Evolutionary conservation across 1,284 basidiomycete species (phyloP), one percentile per base, ranked within the genome.

Genomic region (Wolfiporia cocos): DNA sequence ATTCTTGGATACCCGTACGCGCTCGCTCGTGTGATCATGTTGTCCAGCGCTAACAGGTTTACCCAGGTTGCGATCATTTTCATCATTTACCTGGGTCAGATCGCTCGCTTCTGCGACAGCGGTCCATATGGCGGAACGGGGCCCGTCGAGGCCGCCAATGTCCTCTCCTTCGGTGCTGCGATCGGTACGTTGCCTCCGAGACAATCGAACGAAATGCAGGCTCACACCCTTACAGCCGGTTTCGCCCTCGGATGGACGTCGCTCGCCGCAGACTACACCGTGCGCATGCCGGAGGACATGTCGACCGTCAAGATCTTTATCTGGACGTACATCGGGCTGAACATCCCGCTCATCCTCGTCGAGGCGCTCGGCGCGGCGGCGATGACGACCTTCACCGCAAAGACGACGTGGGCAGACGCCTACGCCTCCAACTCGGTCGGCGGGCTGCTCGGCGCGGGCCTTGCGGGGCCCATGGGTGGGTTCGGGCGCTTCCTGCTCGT

Each of bases 1-100:
- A 61, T 46, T 51, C 67, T 21, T 71, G 66, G 57, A 53, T 68
- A 26, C 68, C 69, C 24, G 59, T 67, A 31, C 7, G 44, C 37
- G n/a, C 14, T 26, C 9, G 15, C 28, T 22, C 2, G n/a, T n/a
- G n/a, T n/a, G n/a, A n/a, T n/a, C n/a, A n/a, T n/a, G n/a, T n/a
- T n/a, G n/a, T n/a, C n/a, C n/a, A n/a, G n/a, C n/a, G n/a, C n/a
- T n/a, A n/a, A n/a, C n/a, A n/a, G n/a, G n/a, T n/a, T 20, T 22
- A 17, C 19, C 3, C 26, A 46, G 44, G 44, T 46, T 12, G 49
- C 46, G 18, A 49, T 58, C 37, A 52, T 58, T 36, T 56, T 63
- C 51, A 44, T 65, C 45, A 59, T 66, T 44, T 55, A 61, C 37
- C 45, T 63, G 21, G 63, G 62, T 19, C 39, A 56, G 17, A 52